phyloP scores from a whole-genome alignment of 2,329 filamentous ascomycete genomes.

The Ophiostoma triangulosporum region DNA sequence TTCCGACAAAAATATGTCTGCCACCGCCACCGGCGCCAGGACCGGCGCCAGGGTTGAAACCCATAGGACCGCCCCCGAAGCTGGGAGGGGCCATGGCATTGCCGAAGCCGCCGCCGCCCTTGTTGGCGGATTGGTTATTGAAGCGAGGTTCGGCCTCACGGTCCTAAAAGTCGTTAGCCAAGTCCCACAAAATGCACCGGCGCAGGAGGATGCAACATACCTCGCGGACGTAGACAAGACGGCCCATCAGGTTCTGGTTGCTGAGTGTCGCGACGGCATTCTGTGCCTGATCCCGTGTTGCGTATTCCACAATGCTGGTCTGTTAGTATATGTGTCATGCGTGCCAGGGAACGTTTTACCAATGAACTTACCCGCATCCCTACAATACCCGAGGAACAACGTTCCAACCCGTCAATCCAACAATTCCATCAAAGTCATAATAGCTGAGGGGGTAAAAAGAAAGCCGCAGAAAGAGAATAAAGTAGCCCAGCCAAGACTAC shows the following conservation, averaged over 20 bases:
- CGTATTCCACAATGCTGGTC: conserved; percentile 97
- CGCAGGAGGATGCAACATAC: conserved; percentile 33
- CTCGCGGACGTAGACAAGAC: conserved; percentile 97
- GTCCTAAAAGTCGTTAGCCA: conserved; percentile 47
- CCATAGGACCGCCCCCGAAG: conserved; percentile 27
- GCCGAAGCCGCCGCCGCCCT: conserved; percentile 52
- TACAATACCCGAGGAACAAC: conserved; percentile 77
- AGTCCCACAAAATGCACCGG: too few species aligned
- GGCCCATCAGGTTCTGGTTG: conserved; percentile 98
- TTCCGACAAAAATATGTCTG: conserved; percentile 92
- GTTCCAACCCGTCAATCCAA: conserved; percentile 99
- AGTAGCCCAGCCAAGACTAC: conserved; percentile 77
- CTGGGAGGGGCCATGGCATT: conserved; percentile 19
- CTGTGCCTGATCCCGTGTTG: conserved; percentile 97
- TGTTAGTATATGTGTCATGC: neutral
- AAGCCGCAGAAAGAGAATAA: conserved; percentile 32
- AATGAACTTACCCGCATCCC: conserved; percentile 89
- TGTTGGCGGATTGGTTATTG: conserved; percentile 58
- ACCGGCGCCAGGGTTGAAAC: conserved; percentile 29
- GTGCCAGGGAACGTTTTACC: too few species aligned
- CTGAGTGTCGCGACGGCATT: conserved; percentile 93
- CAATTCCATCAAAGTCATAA: conserved; percentile 58
- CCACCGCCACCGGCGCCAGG: conserved; percentile 44
- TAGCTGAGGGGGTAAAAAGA: conserved; percentile 43
- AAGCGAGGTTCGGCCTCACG: conserved; percentile 97